Base-by-base conservation (phyloP, 768 basidiomycete species). In the Sporobolomyces pararoseus region DNA sequence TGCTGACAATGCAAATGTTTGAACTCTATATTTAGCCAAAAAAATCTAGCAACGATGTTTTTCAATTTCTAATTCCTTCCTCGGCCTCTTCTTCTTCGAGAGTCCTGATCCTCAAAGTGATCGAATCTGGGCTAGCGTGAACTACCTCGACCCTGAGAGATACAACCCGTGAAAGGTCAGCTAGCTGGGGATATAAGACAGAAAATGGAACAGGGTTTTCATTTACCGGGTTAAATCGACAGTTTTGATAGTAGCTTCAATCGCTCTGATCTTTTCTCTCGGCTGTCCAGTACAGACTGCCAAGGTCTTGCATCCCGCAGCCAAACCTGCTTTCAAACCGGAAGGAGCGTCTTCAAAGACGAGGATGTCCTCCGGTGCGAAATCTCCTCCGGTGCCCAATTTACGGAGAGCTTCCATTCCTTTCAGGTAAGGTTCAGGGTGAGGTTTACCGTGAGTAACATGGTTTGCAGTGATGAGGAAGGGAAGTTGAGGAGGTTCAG, bases 261-360 rank as follows among this genome's bases (percentile, higher is more conserved):
- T 82, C 59, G 81, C 80, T 21, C 83, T 67, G 71, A 97, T 82
- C 39, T 78, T 78, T 49, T 84, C 83, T 23, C 85, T 81, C 31
- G 83, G 76, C 63, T 91, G 89, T 7, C 88, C 89, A 37, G 93
- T 94, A 77, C 89, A 89, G 1, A 93, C 89, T 1, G 88, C 93
- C 19, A 95, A 83, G 0, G 88, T 89, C 54, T 79, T 83, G 57
- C 88, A 84, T 16, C 90, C 90, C 23, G 90, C 88, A 10, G 88
- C 86, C 54, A 84, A 84, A 27, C 91, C 91, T 21, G 89, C 84
- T 68, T 81, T 82, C 72, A 93, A 80, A 4, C 93, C 93, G 19
- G 89, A 87, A 6, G 91, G 88, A 2, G 93, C 91, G 76, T 96
- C 93, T 76, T 94, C 91, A 4, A 96, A 83, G 12, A 95, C 92